Percentiles rank a stretch among this genome's conserved stretches.
phyloP scores from a whole-genome alignment of 768 basidiomycete species.

The Lactarius trivialis region DNA sequence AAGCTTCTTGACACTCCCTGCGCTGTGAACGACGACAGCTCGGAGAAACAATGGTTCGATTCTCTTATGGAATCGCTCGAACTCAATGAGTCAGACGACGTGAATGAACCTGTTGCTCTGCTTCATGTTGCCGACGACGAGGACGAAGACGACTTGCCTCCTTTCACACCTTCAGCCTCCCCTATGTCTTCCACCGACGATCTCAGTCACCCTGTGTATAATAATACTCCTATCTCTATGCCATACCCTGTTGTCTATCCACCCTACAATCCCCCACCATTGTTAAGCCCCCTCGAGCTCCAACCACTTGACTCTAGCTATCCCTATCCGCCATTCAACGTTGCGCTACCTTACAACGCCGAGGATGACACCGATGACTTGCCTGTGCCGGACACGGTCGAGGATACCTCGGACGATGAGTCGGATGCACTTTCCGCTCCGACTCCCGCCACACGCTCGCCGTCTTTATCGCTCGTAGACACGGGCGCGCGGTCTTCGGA shows the following conservation, averaged over 20 bases:
- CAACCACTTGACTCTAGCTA: conserved; percentile 31
- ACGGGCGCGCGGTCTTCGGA: conserved; percentile 17
- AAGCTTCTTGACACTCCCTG: conserved; percentile 38
- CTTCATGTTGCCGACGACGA: conserved; percentile 56
- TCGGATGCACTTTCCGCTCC: conserved; percentile 65
- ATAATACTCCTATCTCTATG: conserved; percentile 41
- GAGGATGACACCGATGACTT: conserved; percentile 61
- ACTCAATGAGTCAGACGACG: conserved; percentile 57
- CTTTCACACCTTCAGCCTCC: conserved; percentile 57
- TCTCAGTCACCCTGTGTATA: conserved; percentile 48
- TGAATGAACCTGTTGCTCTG: conserved; percentile 43
- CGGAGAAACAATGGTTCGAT: conserved; percentile 79
- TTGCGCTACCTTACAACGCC: conserved; percentile 58
- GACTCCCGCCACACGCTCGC: conserved; percentile 44
- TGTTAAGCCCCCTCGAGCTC: conserved; percentile 45
- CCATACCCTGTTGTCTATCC: conserved; percentile 64
- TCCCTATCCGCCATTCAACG: conserved; percentile 35
- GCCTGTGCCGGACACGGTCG: conserved; percentile 72
- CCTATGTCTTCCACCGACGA: conserved; percentile 78
- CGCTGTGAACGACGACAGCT: conserved; percentile 36
- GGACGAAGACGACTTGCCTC: conserved; percentile 54
- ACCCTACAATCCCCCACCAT: conserved; percentile 51
- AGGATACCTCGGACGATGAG: conserved; percentile 82
- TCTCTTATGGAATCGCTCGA: conserved; percentile 68
- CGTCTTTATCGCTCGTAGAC: conserved; percentile 47